These are phyloP conservation scores for Cyberlindnera petersonii DNA, from an alignment of 805 yeast genomes.

Conservation along the genomic window DNA sequence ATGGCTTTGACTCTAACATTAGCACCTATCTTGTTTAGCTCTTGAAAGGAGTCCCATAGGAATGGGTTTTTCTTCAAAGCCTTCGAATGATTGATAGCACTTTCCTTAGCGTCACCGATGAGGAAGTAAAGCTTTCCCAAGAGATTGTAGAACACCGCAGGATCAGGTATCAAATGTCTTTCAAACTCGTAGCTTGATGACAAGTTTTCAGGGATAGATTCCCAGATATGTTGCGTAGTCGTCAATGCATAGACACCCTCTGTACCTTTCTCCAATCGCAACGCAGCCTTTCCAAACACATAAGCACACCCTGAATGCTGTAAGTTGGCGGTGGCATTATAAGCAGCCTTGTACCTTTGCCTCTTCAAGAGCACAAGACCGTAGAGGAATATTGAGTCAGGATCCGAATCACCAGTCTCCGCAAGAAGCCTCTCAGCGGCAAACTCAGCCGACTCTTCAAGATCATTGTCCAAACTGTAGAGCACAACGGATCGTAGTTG, in stretches of 20 bases:
- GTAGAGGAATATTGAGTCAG: slow-evolving; percentile 65
- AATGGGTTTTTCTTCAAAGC: slow-evolving; percentile 74
- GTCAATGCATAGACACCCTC: slow-evolving; percentile 60
- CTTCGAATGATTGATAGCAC: slow-evolving; percentile 62
- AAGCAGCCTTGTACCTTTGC: slow-evolving; percentile 59
- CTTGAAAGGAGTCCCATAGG: slow-evolving; percentile 82
- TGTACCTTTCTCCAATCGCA: slow-evolving; percentile 47
- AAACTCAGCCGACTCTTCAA: slow-evolving; percentile 74
- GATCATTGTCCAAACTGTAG: slow-evolving; percentile 68
- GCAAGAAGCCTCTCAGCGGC: slow-evolving; percentile 80
- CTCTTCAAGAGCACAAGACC: slow-evolving; percentile 62
- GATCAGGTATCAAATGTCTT: slow-evolving; percentile 48
- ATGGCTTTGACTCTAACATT: slow-evolving; percentile 57
- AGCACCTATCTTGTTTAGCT: slow-evolving; percentile 68
- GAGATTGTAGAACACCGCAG: slow-evolving; percentile 62
- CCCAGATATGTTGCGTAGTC: slow-evolving; percentile 37
- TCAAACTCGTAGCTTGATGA: slow-evolving; percentile 36
- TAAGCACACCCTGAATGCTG: slow-evolving; percentile 73
- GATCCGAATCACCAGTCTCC: slow-evolving; percentile 34
- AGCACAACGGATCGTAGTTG: slow-evolving; percentile 56
- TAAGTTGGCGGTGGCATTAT: slow-evolving; percentile 42
- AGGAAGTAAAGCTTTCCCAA: slow-evolving; percentile 65
- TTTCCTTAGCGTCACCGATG: slow-evolving; percentile 57
- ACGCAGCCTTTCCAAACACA: slow-evolving; percentile 65
- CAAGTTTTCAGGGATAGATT: slow-evolving; percentile 12